Conservation (phyloP, 2,329 filamentous ascomycete genomes). For the Incumbomyces delicatus region DNA sequence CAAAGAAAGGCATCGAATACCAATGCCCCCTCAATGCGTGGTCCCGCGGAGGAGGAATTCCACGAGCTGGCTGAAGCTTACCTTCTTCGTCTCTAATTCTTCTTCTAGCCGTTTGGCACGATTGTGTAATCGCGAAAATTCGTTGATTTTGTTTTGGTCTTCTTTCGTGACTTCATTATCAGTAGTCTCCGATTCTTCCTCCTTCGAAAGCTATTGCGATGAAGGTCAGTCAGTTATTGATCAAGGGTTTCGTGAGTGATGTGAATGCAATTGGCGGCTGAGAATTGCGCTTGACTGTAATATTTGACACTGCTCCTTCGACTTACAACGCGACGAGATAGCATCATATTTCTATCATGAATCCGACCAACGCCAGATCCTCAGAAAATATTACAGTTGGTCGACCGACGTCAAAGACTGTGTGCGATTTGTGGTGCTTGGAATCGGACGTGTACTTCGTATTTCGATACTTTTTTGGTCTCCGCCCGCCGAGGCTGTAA, state of each 20-base stretch:
- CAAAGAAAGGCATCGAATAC: too few relatives aligned
- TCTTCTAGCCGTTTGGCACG: slow-evolving; percentile 71
- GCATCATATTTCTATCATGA: slow-evolving; percentile 6
- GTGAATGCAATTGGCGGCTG: not conserved
- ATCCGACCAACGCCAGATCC: too few relatives aligned
- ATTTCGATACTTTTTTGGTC: too few relatives aligned
- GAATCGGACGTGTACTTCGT: too few relatives aligned
- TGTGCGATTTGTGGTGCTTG: too few relatives aligned
- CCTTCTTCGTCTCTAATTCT: slow-evolving; percentile 68
- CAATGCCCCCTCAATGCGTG: too few relatives aligned
- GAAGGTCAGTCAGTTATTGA: not conserved
- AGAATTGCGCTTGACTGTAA: not conserved
- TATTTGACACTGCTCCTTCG: too few relatives aligned
- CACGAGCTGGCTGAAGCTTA: slow-evolving; percentile 32
- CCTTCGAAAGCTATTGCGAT: slow-evolving; percentile 68
- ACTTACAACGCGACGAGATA: slow-evolving; percentile 8
- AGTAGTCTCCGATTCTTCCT: slow-evolving; percentile 68
- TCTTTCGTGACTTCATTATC: slow-evolving; percentile 92
- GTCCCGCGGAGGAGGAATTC: too few relatives aligned
- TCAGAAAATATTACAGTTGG: too few relatives aligned
- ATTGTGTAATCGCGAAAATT: slow-evolving; percentile 88
- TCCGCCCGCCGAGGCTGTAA: too few relatives aligned
- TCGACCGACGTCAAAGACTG: too few relatives aligned
- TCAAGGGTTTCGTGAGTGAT: not conserved
- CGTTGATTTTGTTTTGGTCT: slow-evolving; percentile 98